phyloP scores from a whole-genome alignment of 805 yeast species.

The Ogataea thermomethanolica region DNA sequence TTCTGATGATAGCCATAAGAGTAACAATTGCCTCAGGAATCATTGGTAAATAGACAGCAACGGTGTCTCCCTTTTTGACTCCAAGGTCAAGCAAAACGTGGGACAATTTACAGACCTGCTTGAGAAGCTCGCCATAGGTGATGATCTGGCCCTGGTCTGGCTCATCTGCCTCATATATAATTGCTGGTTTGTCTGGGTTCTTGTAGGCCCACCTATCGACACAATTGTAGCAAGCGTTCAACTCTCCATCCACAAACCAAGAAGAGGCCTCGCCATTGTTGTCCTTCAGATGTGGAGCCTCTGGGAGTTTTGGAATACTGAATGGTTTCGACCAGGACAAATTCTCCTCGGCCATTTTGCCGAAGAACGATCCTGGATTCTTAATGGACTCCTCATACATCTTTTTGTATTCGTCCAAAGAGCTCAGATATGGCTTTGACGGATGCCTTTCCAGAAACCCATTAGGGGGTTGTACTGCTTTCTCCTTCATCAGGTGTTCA shows the following conservation, averaged over 20 bases:
- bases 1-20: slow-evolving; percentile 70
- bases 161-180: slow-evolving; percentile 80
- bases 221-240: slow-evolving; percentile 78
- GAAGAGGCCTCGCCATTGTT: slow-evolving; percentile 50
- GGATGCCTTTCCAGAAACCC: slow-evolving; percentile 41
- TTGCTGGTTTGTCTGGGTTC: slow-evolving; percentile 69
- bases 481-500: slow-evolving; percentile 32
- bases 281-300: slow-evolving; percentile 40
- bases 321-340: slow-evolving; percentile 55
- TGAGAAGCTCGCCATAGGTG: slow-evolving; percentile 68
- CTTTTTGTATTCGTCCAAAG: slow-evolving; percentile 47
- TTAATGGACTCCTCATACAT: slow-evolving; percentile 54
- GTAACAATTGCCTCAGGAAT: slow-evolving; percentile 75
- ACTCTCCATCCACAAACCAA: slow-evolving; percentile 78
- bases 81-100: slow-evolving; percentile 66
- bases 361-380: slow-evolving; percentile 53
- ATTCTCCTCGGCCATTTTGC: slow-evolving; percentile 46
- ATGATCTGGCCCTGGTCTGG: slow-evolving; percentile 58
- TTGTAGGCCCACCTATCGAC: slow-evolving; percentile 77
- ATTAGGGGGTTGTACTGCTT: slow-evolving; percentile 29
- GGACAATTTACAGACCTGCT: slow-evolving; percentile 67
- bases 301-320: slow-evolving; percentile 44
- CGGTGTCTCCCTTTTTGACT: slow-evolving; percentile 77
- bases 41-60: slow-evolving; percentile 86
- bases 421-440: slow-evolving; percentile 43